phyloP scores from a whole-genome alignment of 208 protist genomes.

The Crithidia thermophila region DNA sequence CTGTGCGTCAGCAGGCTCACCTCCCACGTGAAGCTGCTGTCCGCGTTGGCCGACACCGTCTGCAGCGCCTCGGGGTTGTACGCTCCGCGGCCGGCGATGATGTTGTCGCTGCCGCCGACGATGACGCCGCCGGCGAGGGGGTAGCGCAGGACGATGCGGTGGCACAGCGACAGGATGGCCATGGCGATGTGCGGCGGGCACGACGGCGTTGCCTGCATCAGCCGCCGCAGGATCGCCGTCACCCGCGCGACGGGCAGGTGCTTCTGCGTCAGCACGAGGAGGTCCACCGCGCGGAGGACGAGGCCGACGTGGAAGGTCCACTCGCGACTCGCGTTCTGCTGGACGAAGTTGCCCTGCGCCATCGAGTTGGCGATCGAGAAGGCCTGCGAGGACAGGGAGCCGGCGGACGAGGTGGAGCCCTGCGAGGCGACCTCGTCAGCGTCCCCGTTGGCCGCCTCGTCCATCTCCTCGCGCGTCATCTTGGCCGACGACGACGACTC shows the following conservation, averaged over 20 bases:
- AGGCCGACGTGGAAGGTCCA: conserved; percentile 90
- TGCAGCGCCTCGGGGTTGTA: conserved; percentile 88
- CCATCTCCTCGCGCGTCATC: conserved; percentile 58
- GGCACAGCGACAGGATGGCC: conserved; percentile 76
- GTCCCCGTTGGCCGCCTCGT: conserved; percentile 36
- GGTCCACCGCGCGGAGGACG: conserved; percentile 86
- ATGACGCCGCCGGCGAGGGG: conserved; percentile 79
- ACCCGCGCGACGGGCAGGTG: conserved; percentile 85
- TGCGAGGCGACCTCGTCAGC: conserved; percentile 78
- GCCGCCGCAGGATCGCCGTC: conserved; percentile 84
- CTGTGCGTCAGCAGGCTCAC: conserved; percentile 68
- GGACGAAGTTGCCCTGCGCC: conserved; percentile 76
- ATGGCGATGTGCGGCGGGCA: conserved; percentile 88
- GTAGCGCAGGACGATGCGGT: conserved; percentile 86
- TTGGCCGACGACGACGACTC: conserved; percentile 55
- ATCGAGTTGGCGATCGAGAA: conserved; percentile 93
- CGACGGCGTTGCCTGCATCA: conserved; percentile 65
- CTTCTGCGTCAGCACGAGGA: conserved; percentile 91
- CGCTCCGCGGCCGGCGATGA: conserved; percentile 80
- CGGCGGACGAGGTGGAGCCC: conserved; percentile 83
- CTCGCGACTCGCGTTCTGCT: conserved; percentile 82
- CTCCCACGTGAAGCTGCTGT: conserved; percentile 92
- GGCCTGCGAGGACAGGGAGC: conserved; percentile 89
- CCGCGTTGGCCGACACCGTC: conserved; percentile 81
- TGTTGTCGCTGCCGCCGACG: conserved; percentile 90